A percentile compares a stretch with the other conserved stretches of the same genome.
Evolutionary conservation across 176 grass and related monocot species (phyloP).

Genomic region (Triticum aestivum): IWGSC_CS_RefSeq_v2.1 NC_057803.1:25915654-25916153

Average conservation of each 20-base stretch:
- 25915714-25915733: neutral
- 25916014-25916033: neutral
- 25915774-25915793: neutral
- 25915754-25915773: conserved; percentile 3
- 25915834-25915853: neutral
- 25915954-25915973: neutral
- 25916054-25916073: neutral
- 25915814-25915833: neutral
- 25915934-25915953: neutral
- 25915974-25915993: neutral
- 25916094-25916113: neutral
- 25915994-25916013: neutral
- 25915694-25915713: neutral
- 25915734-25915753: neutral
- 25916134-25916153: neutral
- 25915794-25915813: neutral
- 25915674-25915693: neutral
- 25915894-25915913: neutral
- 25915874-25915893: neutral
- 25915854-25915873: conserved; percentile 1
- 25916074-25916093: neutral
- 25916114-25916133: neutral
- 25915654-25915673: no score
- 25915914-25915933: neutral
- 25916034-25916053: neutral